Base-by-base conservation (phyloP, 352 stramenopile genomes). In the Phytophthora rubi region DNA sequence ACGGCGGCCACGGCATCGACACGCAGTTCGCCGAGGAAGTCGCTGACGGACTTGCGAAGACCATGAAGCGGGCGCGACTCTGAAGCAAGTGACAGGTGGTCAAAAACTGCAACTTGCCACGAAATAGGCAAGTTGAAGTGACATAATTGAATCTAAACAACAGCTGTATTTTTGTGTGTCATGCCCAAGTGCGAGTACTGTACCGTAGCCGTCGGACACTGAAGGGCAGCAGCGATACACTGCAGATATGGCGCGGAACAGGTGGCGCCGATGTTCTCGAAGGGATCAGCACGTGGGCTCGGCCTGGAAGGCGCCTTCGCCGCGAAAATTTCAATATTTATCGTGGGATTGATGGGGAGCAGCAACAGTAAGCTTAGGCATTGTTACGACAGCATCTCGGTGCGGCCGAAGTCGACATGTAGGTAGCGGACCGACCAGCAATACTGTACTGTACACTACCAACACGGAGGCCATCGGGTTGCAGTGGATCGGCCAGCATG, bases 1-100 rank as follows among this genome's bases (percentile, higher is more conserved):
- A 70, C 26, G 62, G 63, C 6, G 75, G 75, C 45, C 76, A 83
- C 57, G 69, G 62, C 5, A 70, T 77, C 18, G 54, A 75, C 47
- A 68, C 62, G 49, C 65, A 79, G 55, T 78, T 74, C 39, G 65
- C 59, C 2, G 72, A 80, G 16, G 68, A 80, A 53, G 54, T 82
- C 32, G 52, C 65, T 0, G 67, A 80, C 33, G 71, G 61, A 1
- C 59, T 81, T 33, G 37, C 67, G 15, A 26, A 39, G n/a, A 77
- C 73, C 45, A 67, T 80, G 51, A 48, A 62, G 54, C 71, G 68
- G 18, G 61, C 71, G 8, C 60, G 56, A 13, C 45, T 78, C 0
- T 75, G 9, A 39, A 13, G 8, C 33, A 7, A 39, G 10, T 39
- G n/a, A 18, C 6, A 52, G 45, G 28, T 52, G 45, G 45, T 10